phyloP scores from a whole-genome alignment of 179 eudicot genomes.

The Dionaea muscipula region DNA sequence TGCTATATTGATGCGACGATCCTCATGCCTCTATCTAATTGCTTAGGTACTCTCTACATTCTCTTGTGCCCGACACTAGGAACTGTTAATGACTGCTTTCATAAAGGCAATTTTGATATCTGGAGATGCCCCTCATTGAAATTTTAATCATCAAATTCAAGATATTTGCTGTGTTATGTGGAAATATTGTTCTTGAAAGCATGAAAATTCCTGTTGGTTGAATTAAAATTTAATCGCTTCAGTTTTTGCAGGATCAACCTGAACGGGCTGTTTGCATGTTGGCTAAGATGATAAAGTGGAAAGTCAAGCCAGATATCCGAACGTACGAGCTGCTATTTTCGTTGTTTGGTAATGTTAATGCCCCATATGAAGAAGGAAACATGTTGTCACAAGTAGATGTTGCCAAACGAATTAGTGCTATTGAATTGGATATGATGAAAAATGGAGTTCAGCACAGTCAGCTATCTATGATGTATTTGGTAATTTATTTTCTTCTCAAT shows the following conservation, averaged over 20 bases:
- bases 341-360: conserved; percentile 73
- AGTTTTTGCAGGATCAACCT: conserved; percentile 64
- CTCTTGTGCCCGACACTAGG: too few relatives aligned
- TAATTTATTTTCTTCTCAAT: conserved; percentile 13
- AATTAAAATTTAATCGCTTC: conserved; percentile 2
- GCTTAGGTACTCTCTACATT: too few relatives aligned
- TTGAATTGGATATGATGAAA: conserved; percentile 68
- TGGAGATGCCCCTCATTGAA: too few relatives aligned
- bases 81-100: too few relatives aligned
- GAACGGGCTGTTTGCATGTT: conserved; percentile 64
- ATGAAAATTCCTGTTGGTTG: background rate
- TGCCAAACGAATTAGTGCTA: conserved; percentile 53
- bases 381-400: conserved; percentile 48
- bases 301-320: conserved; percentile 39
- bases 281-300: conserved; percentile 56
- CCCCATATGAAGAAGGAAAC: conserved; percentile 74
- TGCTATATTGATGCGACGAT: too few relatives aligned
- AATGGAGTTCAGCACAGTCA: conserved; percentile 65
- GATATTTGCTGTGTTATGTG: background rate
- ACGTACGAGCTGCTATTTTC: conserved; percentile 75
- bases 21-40: too few relatives aligned
- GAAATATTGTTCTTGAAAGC: too few relatives aligned
- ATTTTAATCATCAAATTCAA: too few relatives aligned
- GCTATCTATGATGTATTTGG: conserved; percentile 49
- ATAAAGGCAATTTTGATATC: too few relatives aligned